Evolutionary conservation across 768 basidiomycete species (phyloP).

Genomic region (Panaeolus cyanescens): DNA sequence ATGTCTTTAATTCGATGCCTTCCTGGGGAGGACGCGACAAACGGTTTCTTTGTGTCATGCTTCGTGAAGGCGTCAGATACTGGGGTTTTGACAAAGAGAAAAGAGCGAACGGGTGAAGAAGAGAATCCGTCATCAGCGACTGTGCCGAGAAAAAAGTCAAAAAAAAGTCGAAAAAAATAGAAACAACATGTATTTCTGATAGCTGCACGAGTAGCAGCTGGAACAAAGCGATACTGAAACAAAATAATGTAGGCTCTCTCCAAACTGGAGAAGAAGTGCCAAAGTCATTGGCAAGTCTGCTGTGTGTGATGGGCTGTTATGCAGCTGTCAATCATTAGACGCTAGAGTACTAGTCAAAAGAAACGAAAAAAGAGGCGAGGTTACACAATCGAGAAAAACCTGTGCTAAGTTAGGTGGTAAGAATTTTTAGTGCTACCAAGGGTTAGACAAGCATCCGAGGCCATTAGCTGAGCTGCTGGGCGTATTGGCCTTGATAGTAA

Average conservation of each 20-base stretch:
- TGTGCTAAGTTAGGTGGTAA: slow-evolving; percentile 34
- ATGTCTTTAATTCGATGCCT: slow-evolving; percentile 69
- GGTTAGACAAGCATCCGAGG: slow-evolving; percentile 34
- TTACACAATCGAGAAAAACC: slow-evolving; percentile 19
- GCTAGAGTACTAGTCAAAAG: slow-evolving; percentile 14
- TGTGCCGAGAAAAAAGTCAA: slow-evolving; percentile 22
- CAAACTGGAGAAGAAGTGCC: background rate
- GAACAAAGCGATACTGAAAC: background rate
- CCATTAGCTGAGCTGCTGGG: slow-evolving; percentile 65
- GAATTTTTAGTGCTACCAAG: slow-evolving; percentile 40
- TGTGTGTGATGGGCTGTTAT: background rate
- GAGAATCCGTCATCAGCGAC: slow-evolving; percentile 21
- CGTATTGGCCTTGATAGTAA: slow-evolving; percentile 88
- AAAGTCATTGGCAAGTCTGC: background rate
- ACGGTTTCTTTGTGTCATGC: slow-evolving; percentile 98
- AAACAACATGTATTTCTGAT: slow-evolving; percentile 4
- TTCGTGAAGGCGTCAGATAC: slow-evolving; percentile 49
- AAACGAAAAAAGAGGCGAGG: slow-evolving; percentile 19
- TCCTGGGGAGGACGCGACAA: slow-evolving; percentile 84
- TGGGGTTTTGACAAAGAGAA: slow-evolving; percentile 25
- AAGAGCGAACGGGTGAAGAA: slow-evolving; percentile 18
- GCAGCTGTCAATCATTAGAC: slow-evolving; percentile 15
- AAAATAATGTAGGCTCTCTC: background rate
- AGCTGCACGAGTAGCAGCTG: slow-evolving; percentile 9
- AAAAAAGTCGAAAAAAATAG: slow-evolving; percentile 15